These are phyloP conservation scores for Clathrospora elynae DNA, from an alignment of 2,329 filamentous ascomycete species.

Conservation along the genomic window DNA sequence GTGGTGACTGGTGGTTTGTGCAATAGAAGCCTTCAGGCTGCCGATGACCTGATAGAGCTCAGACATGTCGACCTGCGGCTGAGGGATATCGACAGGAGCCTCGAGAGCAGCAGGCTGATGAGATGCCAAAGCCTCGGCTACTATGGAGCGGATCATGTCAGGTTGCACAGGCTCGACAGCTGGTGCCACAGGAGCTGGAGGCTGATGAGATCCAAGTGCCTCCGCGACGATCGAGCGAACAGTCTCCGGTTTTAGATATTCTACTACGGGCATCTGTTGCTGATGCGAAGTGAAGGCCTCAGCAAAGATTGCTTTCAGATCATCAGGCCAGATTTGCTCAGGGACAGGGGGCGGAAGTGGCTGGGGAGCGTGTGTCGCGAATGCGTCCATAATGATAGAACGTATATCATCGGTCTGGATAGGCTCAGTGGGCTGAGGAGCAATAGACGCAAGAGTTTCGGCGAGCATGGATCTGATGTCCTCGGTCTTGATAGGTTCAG, in stretches of 20 bases:
- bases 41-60: conserved; percentile 56
- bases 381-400: conserved; percentile 38
- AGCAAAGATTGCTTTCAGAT: conserved; percentile 61
- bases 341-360: conserved; percentile 30
- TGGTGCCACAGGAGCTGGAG: conserved; percentile 23
- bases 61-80: conserved; percentile 46
- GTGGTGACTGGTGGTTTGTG: conserved; percentile 52
- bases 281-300: conserved; percentile 63
- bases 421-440: conserved; percentile 20
- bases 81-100: conserved; percentile 42
- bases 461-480: conserved; percentile 36
- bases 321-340: conserved; percentile 41
- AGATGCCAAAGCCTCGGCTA: conserved; percentile 41
- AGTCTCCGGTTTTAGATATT: conserved; percentile 31
- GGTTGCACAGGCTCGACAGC: conserved; percentile 37
- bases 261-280: conserved; percentile 17
- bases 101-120: conserved; percentile 39
- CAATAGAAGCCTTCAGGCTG: conserved; percentile 56
- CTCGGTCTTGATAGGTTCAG: conserved; percentile 34
- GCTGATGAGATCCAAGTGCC: conserved; percentile 33
- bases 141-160: conserved; percentile 43
- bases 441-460: conserved; percentile 28
- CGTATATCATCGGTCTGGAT: conserved; percentile 32
- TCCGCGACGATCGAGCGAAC: conserved; percentile 38
- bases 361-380: conserved; percentile 37